phyloP scores from a whole-genome alignment of 169 alveolate genomes.

The Plasmodium reichenowi region DNA sequence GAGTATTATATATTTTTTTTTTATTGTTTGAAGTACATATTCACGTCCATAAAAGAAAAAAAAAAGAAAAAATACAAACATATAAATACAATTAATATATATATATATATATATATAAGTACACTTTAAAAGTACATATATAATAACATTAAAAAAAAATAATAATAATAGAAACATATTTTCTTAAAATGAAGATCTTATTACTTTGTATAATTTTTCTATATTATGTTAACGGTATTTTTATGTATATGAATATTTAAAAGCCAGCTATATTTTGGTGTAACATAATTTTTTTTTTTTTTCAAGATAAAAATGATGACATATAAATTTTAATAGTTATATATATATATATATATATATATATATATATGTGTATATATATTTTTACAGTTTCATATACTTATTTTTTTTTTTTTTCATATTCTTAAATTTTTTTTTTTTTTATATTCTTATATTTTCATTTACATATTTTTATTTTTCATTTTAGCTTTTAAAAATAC shows the following conservation, averaged over 20 bases:
- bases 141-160: no score
- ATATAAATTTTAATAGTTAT: not conserved
- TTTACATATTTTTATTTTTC: constrained; percentile 1
- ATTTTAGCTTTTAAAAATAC: constrained; percentile 25
- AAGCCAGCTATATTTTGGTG: no score
- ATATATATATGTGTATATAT: no score
- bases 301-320: not conserved
- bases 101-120: no score
- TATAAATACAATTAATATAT: no score
- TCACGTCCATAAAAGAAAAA: no score
- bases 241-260: not conserved
- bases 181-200: constrained; percentile 13
- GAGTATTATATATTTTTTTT: no score
- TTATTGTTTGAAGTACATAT: no score
- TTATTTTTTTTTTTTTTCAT: not conserved
- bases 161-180: not conserved
- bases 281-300: not conserved
- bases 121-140: no score
- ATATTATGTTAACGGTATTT: constrained; percentile 30
- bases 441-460: not conserved
- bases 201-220: constrained; percentile 28
- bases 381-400: no score
- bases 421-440: not conserved
- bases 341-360: not conserved
- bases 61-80: no score